phyloP scores from a whole-genome alignment of 1,139 yeast genomes.

The Protomyces inundatus region DNA sequence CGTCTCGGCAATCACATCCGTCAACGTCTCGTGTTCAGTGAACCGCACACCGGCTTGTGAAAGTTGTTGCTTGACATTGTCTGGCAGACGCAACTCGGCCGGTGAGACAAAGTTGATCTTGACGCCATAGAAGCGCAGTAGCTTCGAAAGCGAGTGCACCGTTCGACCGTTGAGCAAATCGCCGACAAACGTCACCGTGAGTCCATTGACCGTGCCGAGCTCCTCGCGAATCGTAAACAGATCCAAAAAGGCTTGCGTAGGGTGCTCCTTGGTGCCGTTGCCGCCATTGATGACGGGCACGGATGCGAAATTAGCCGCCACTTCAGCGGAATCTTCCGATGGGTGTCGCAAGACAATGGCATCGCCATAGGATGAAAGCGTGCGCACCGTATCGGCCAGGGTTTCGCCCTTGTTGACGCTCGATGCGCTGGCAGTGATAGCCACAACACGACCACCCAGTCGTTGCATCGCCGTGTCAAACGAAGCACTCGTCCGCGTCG shows the following conservation, averaged over 20 bases:
- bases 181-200: slow-evolving; percentile 98
- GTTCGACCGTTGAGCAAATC: slow-evolving; percentile 98
- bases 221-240: slow-evolving; percentile 98
- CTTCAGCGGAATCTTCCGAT: slow-evolving; percentile 79
- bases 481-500: slow-evolving; percentile 92
- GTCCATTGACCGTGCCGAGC: slow-evolving; percentile 95
- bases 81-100: slow-evolving; percentile 77
- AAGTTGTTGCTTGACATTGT: slow-evolving; percentile 61
- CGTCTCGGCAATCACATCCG: slow-evolving; percentile 76
- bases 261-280: slow-evolving; percentile 49
- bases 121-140: slow-evolving; percentile 87
- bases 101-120: slow-evolving; percentile 91
- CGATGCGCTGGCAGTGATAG: slow-evolving; percentile 76
- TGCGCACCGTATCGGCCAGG: slow-evolving; percentile 90
- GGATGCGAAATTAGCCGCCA: slow-evolving; percentile 94
- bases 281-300: slow-evolving; percentile 98
- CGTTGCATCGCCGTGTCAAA: slow-evolving; percentile 99
- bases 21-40: slow-evolving; percentile 66
- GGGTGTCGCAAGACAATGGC: slow-evolving; percentile 98
- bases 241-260: slow-evolving; percentile 96
- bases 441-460: slow-evolving; percentile 94
- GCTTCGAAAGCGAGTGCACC: slow-evolving; percentile 89
- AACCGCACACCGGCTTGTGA: slow-evolving; percentile 61
- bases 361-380: slow-evolving; percentile 92
- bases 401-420: slow-evolving; percentile 98